A percentile compares a stretch with the other conserved stretches of the same genome.
Evolutionary conservation across 2,329 filamentous ascomycete species (phyloP).

Genomic region (Thermochaetoides dissita): DNA sequence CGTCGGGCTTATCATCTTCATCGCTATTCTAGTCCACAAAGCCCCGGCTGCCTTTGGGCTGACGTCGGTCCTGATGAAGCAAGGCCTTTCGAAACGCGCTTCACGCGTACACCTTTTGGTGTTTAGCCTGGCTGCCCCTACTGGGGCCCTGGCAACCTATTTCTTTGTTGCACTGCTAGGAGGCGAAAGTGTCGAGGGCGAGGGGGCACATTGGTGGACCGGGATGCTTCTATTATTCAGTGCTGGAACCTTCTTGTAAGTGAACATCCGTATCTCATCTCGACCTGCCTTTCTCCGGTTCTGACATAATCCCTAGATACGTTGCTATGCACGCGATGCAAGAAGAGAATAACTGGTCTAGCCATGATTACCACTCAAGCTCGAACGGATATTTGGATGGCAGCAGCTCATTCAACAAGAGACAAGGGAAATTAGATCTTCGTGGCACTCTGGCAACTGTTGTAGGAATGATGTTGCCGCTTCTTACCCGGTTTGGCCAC

Average conservation of each 20-base stretch:
- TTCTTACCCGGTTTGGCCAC: constrained; percentile 66
- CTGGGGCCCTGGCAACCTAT: constrained; percentile 75
- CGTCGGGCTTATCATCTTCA: constrained; percentile 80
- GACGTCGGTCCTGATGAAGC: constrained; percentile 77
- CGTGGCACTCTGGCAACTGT: constrained; percentile 58
- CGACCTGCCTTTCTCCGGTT: too few species aligned
- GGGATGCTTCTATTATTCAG: constrained; percentile 91
- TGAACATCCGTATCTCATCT: constrained; percentile 10
- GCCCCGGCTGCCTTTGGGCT: constrained; percentile 90
- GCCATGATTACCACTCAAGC: constrained; percentile 35
- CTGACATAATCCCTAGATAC: constrained; percentile 42
- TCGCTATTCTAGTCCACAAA: constrained; percentile 96
- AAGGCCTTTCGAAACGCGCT: constrained; percentile 75
- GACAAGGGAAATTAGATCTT: constrained; percentile 44
- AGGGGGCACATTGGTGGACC: constrained; percentile 68
- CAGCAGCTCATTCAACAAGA: constrained; percentile 29
- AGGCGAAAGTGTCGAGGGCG: constrained; percentile 42
- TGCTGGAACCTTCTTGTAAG: constrained; percentile 87
- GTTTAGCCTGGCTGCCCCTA: constrained; percentile 81
- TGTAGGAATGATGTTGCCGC: constrained; percentile 62
- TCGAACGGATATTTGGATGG: constrained; percentile 43
- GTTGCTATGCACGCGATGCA: constrained; percentile 99
- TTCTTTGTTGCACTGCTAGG: constrained; percentile 61
- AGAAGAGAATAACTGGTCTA: constrained; percentile 44
- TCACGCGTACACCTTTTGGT: constrained; percentile 74